phyloP scores from a whole-genome alignment of 176 grass and related monocot species.

The Lolium rigidum region DNA sequence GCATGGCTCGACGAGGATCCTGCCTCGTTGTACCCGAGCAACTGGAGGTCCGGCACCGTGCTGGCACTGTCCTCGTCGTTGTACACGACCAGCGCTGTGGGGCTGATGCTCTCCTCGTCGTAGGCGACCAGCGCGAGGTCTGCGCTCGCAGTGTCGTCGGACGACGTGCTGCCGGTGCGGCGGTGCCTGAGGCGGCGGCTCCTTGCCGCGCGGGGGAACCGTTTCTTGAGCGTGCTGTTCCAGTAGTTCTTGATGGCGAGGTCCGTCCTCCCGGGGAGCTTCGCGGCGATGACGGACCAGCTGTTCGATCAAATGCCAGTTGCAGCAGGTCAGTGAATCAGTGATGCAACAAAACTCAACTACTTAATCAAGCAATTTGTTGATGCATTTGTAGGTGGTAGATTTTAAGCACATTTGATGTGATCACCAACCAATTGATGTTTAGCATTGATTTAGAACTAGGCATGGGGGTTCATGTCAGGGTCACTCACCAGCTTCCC shows the following conservation, averaged over 20 bases:
- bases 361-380: neutral
- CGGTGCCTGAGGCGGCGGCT: neutral
- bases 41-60: neutral
- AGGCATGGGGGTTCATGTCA: neutral
- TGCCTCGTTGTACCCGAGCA: slow-evolving; percentile 26
- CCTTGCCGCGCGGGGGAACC: slow-evolving; percentile 32
- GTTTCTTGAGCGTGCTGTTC: slow-evolving; percentile 74
- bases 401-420: neutral
- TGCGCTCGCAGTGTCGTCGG: slow-evolving; percentile 12
- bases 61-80: slow-evolving; percentile 30
- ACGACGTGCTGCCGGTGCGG: slow-evolving; percentile 34
- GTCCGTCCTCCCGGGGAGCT: slow-evolving; percentile 62
- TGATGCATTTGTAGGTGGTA: neutral
- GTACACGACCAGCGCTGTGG: neutral
- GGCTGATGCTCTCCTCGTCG: slow-evolving; percentile 41
- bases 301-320: slow-evolving; percentile 32
- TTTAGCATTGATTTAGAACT: neutral
- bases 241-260: slow-evolving; percentile 71
- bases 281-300: slow-evolving; percentile 56
- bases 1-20: slow-evolving; percentile 22
- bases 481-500: slow-evolving; percentile 51
- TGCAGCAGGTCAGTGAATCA: slow-evolving; percentile 2
- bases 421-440: neutral
- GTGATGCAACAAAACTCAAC: neutral
- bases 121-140: slow-evolving; percentile 13